Evolutionary conservation across 306 rosid genomes (phyloP).

Genomic region (Pachyrhizus erosus): DNA sequence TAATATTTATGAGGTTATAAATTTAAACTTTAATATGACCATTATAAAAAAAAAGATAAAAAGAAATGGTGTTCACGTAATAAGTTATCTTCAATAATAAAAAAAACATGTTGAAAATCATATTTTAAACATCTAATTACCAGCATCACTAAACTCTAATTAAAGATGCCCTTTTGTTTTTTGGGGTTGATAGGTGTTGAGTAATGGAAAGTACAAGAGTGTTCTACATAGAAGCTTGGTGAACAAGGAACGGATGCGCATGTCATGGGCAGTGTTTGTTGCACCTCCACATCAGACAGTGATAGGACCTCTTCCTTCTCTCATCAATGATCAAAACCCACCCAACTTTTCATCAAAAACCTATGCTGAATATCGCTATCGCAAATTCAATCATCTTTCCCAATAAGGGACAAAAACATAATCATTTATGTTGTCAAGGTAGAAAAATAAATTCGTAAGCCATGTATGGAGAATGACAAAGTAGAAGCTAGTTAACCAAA

Average conservation of each 20-base stretch:
- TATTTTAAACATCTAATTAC: neutral
- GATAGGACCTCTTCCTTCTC: conserved; percentile 61
- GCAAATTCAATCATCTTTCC: conserved; percentile 71
- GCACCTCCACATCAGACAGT: conserved; percentile 55
- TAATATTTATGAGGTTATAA: too few species aligned
- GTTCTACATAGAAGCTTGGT: conserved; percentile 74
- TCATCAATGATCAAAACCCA: conserved; percentile 54
- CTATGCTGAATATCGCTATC: conserved; percentile 62
- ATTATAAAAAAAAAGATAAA: too few species aligned
- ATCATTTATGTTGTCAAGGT: neutral
- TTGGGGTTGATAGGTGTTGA: conserved; percentile 46
- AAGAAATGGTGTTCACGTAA: neutral
- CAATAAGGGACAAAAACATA: conserved; percentile 32
- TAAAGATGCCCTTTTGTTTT: neutral
- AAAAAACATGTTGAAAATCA: neutral
- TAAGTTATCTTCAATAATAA: neutral
- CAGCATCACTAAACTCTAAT: neutral
- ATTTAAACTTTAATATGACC: too few species aligned
- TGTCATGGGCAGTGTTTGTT: conserved; percentile 77
- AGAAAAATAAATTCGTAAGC: neutral
- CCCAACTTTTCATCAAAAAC: conserved; percentile 70
- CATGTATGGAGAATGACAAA: neutral
- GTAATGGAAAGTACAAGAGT: conserved; percentile 74
- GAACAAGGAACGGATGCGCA: conserved; percentile 60
- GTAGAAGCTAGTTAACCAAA: neutral